Percentiles rank a stretch among this genome's conserved stretches.
phyloP scores from a whole-genome alignment of 2,329 filamentous ascomycete species.

The Epichloe brachyelytri region DNA sequence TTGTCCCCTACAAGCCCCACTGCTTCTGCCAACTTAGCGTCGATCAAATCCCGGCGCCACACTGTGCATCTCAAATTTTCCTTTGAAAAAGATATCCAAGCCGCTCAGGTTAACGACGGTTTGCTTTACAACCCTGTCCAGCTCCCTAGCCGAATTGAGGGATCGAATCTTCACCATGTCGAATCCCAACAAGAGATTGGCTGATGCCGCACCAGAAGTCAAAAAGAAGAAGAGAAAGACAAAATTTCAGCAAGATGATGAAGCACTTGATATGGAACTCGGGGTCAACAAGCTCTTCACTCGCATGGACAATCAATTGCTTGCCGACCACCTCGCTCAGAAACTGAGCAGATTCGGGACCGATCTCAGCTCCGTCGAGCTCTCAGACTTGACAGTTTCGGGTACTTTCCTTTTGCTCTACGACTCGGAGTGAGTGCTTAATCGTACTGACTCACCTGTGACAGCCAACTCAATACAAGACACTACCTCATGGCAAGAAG shows the following conservation, averaged over 20 bases:
- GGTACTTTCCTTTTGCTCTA: slow-evolving; percentile 34
- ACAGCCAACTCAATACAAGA: slow-evolving; percentile 64
- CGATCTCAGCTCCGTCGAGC: slow-evolving; percentile 70
- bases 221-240: slow-evolving; percentile 42
- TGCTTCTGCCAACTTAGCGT: neutral
- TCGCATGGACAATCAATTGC: slow-evolving; percentile 67
- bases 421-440: neutral
- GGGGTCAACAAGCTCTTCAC: slow-evolving; percentile 70
- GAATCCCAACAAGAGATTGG: slow-evolving; percentile 42
- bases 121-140: too few relatives aligned
- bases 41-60: neutral
- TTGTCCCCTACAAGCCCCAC: neutral
- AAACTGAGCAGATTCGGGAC: slow-evolving; percentile 65
- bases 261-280: slow-evolving; percentile 50
- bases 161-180: slow-evolving; percentile 17
- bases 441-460: slow-evolving; percentile 3
- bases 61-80: slow-evolving; percentile 2
- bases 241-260: slow-evolving; percentile 38
- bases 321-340: slow-evolving; percentile 78
- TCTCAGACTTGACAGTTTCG: slow-evolving; percentile 69
- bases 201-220: slow-evolving; percentile 29
- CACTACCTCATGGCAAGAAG: slow-evolving; percentile 59
- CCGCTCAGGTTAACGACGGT: neutral
- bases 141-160: too few relatives aligned
- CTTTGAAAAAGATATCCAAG: neutral